Base-by-base conservation (phyloP, 768 basidiomycete genomes). In the Leucocoprinus birnbaumii region DNA sequence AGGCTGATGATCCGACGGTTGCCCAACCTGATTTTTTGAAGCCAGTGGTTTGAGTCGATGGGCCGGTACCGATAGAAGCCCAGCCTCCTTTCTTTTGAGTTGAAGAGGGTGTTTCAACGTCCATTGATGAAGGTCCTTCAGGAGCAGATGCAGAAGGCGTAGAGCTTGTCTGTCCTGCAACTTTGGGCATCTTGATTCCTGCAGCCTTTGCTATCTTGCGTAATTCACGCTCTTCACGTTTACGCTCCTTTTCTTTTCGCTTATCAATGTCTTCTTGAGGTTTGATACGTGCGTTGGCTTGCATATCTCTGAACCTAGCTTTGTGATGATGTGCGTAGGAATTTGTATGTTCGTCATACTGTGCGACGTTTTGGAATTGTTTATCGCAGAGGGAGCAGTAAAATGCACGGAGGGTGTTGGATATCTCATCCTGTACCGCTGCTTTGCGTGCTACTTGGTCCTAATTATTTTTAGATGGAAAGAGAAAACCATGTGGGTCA, bases 311-410 rank as follows among this genome's bases (percentile, higher is more conserved):
- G 66, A 85, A 80, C 47, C 91, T 86, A 34, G 86, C 86, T 69
- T 88, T 91, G 72, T 91, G 91, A 62, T 90, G 88, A 63, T 92
- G 90, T 0, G 89, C 88, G 60, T 91, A 92, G 6, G 91, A 91
- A 63, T 92, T 93, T 51, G 88, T 89, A 68, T 94, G 91, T 63
- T 93, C 91, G 59, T 93, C 91, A 62, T 89, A 94, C 63, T 91
- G 91, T 0, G 89, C 84, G 18, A 93, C 88, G 47, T 80, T 93
- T 66, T 85, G 80, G 72, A 92, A 93, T 66, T 94, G 91, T 66
- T 92, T 92, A 58, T 91, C 89, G 72, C 91, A 94, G 18, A 91
- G 77, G 22, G 76, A 70, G 66, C 91, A 94, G 65, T 91, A 92
- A 69, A 93, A 93, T 8, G 88, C 77, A 27, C 78, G 78, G 45